Base-by-base conservation (phyloP, 345 rosid genomes). In the Barbarea vulgaris region DNA sequence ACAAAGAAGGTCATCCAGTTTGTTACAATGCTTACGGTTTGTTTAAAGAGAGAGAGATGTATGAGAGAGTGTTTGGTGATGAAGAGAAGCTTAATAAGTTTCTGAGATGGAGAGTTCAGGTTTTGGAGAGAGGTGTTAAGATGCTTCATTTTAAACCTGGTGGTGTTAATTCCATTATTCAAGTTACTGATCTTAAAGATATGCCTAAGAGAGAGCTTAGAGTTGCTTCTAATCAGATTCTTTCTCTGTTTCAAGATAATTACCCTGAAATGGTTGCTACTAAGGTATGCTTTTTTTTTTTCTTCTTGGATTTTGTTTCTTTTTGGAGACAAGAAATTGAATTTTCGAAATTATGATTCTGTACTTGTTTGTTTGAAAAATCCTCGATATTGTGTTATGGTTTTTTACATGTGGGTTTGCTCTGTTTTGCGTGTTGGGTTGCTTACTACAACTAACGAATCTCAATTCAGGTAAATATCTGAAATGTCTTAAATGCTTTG, bases 261-360 rank as follows among this genome's bases (percentile, higher is more conserved):
- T 96, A 96, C 79, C 99, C 99, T 21, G 99, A 96, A 73, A 88
- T 93, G 99, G 99, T 96, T 21, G 99, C 98, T 70, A 89, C 96
- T 18, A 96, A 96, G 99, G 99, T 95, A n/a, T 4, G 11, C 3
- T 62, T 1, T 22, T 10, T n/a, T n/a, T 7, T 47, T 10, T 7
- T 10, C 27, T 17, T 54, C 10, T 44, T 22, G n/a, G 3, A n/a
- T 21, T 33, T 62, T 67, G 60, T 44, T 41, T 22, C 6, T 33
- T 61, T 60, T 37, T 60, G 62, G 3, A 52, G 73, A 58, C 46
- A 48, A 27, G 42, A 67, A 44, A 47, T 67, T 67, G 52, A 48
- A 36, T 31, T 31, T 57, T 74, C 41, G 19, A 64, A 3, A 22
- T 64, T 66, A 57, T 68, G 79, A 31, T 60, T 48, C 61, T 58